Evolutionary conservation across 192 early-diverging fungal genomes (phyloP), one percentile per base, ranked within the genome.

Genomic region (Coemansia sp.): DNA sequence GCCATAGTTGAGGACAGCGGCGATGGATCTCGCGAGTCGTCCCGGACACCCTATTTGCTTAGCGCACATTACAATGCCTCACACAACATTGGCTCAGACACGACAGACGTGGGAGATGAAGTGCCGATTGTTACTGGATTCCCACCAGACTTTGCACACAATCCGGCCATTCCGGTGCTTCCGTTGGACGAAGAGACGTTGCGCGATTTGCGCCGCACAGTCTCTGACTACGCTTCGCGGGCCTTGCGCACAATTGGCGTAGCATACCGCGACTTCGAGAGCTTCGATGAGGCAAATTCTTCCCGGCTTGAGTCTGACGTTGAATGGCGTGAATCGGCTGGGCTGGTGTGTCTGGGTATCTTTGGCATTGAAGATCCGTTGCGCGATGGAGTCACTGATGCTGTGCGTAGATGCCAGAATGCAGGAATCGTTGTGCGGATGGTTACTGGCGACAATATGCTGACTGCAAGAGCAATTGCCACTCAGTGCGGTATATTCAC

Each of bases 321-420:
- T 26, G 79, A 63, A 53, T 66, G 60, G 50, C 81, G 78, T 33
- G 63, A 87, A 0, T 69, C 81, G 8, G 72, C 79, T 14, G 82
- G 84, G 2, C 76, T 96, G 15, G 88, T 86, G 4, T 81, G 97
- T 14, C 48, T 91, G 39, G 94, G 91, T 35, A 81, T 99, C 19
- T 89, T 99, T 50, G 97, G 94, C 57, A 99, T 99, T 54, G 84
- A 94, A 51, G 97, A 99, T 69, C 97, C 97, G 38, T 78, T 99
- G 16, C 89, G 97, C 57, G 87, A 91, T 2, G 97, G 94, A 49
- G 97, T 99, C 3, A 85, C 88, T 5, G 91, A 88, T 56, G 94
- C 94, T 28, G 97, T 99, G 28, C 68, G 80, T n/a, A 66, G 80
- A 14, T 98, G 94, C 67, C 86, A 87, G 65, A 80, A 83, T 26